phyloP scores from a whole-genome alignment of 192 early-diverging fungal genomes.

The Coemansia sp. region DNA sequence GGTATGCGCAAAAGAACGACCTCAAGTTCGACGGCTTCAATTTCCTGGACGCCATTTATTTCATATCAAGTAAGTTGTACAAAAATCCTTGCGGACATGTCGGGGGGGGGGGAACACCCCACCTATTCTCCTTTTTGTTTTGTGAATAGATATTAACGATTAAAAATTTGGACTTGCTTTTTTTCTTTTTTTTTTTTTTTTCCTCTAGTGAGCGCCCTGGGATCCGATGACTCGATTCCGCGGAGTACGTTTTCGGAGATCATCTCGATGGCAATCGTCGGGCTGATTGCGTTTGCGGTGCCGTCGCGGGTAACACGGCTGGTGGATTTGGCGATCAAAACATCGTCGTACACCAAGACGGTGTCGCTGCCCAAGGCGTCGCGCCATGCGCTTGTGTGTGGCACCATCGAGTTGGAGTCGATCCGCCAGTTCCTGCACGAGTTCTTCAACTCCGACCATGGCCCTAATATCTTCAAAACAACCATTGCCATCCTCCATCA shows the following conservation, averaged over 20 bases:
- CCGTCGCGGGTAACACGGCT: constrained; percentile 42
- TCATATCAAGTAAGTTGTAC: constrained; percentile 36
- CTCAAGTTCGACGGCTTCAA: constrained; percentile 26
- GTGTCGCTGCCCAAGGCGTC: constrained; percentile 32
- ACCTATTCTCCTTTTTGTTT: too few species aligned
- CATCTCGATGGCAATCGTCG: constrained; percentile 47
- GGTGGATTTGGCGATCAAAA: constrained; percentile 41
- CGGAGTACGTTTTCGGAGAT: constrained; percentile 45
- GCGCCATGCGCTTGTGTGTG: constrained; percentile 44
- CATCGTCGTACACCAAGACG: constrained; percentile 42
- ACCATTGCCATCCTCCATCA: constrained; percentile 42
- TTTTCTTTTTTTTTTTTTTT: too few species aligned
- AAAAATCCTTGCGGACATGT: neutral
- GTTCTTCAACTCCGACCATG: constrained; percentile 55
- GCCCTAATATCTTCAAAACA: constrained; percentile 42
- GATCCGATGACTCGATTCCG: constrained; percentile 37
- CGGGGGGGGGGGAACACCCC: too few species aligned
- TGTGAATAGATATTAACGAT: too few species aligned
- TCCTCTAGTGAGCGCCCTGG: constrained; percentile 31
- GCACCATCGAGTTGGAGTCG: constrained; percentile 41
- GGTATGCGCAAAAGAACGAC: constrained; percentile 39
- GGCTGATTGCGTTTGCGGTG: constrained; percentile 46
- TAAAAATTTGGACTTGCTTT: too few species aligned
- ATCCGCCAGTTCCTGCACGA: constrained; percentile 49
- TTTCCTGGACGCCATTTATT: constrained; percentile 53